phyloP scores from a whole-genome alignment of 352 stramenopile species.

The Phytophthora pseudosyringae region DNA sequence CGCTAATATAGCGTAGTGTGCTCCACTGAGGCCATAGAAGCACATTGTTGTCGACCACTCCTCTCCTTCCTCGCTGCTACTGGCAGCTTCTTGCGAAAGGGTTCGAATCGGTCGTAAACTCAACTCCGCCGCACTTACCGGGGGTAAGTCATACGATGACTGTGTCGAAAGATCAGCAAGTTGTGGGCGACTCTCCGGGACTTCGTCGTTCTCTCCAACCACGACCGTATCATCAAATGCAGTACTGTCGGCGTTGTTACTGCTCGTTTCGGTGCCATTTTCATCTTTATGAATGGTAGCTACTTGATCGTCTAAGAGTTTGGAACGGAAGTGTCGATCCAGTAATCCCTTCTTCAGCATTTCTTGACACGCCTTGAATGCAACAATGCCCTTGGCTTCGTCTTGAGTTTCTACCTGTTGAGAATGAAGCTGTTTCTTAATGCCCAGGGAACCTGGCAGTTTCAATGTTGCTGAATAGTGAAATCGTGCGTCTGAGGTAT shows the following conservation, averaged over 20 bases:
- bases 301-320: conserved; percentile 59
- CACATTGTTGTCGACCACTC: conserved; percentile 69
- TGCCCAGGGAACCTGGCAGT: conserved; percentile 59
- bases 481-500: conserved; percentile 46
- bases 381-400: conserved; percentile 83
- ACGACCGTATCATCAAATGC: conserved; percentile 44
- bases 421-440: conserved; percentile 71
- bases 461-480: conserved; percentile 69
- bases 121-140: conserved; percentile 76
- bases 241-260: conserved; percentile 5
- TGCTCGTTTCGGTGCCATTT: not conserved
- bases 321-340: conserved; percentile 77
- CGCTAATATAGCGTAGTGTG: conserved; percentile 76
- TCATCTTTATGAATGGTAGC: conserved; percentile 46
- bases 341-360: conserved; percentile 72
- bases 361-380: conserved; percentile 82
- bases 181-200: conserved; percentile 22
- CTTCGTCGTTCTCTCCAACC: conserved; percentile 38
- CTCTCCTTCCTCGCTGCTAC: conserved; percentile 36
- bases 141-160: conserved; percentile 85
- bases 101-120: conserved; percentile 73
- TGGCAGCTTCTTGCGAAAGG: conserved; percentile 34
- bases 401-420: conserved; percentile 63
- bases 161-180: conserved; percentile 80
- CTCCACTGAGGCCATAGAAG: conserved; percentile 76